Evolutionary conservation across 2,329 filamentous ascomycete species (phyloP).

Genomic region (Hymenoscyphus infarciens): DNA sequence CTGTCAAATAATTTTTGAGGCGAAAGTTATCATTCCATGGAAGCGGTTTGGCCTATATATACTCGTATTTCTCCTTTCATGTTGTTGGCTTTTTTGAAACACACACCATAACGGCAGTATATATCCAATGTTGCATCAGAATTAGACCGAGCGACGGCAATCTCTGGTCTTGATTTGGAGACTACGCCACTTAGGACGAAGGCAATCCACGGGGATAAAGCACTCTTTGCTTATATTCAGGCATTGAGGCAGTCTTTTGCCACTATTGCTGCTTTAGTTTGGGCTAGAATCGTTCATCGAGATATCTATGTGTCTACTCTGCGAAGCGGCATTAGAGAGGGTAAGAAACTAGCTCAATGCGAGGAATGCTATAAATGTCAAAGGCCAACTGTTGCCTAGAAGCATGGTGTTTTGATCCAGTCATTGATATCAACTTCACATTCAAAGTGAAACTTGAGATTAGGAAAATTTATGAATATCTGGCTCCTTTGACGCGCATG

Average conservation of each 20-base stretch:
- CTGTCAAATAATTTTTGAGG: too few relatives aligned
- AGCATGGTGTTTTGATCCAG: neutral
- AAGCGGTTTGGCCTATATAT: neutral
- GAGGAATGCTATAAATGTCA: neutral
- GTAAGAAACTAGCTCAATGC: neutral
- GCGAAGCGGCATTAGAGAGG: neutral
- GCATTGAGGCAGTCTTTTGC: neutral
- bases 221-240: neutral
- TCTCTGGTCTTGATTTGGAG: neutral
- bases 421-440: neutral
- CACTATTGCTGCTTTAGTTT: neutral
- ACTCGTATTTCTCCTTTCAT: neutral
- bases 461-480: neutral
- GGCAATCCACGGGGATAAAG: neutral
- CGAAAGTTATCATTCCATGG: neutral
- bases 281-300: neutral
- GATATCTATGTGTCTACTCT: neutral
- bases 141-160: neutral
- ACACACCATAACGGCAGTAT: neutral
- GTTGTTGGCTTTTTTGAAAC: neutral
- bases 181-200: neutral
- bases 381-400: neutral
- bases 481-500: neutral
- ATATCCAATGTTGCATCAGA: neutral
- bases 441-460: neutral